phyloP scores from a whole-genome alignment of 1,284 basidiomycete species.

The Cryptococcus jaspeensis region DNA sequence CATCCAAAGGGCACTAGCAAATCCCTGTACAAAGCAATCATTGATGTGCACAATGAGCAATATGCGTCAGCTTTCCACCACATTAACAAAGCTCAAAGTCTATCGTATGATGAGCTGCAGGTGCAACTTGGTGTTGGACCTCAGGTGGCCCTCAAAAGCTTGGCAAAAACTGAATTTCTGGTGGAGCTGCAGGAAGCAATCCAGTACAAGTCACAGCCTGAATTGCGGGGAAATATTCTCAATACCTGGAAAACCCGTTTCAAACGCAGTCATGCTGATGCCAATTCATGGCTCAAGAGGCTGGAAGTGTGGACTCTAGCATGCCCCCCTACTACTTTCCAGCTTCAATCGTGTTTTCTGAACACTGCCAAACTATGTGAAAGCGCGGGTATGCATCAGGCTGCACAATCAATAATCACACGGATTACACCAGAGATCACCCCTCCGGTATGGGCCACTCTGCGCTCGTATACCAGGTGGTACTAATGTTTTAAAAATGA shows the following conservation, averaged over 20 bases:
- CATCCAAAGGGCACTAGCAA: slow-evolving; percentile 45
- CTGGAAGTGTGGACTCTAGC: slow-evolving; percentile 43
- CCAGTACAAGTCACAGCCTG: slow-evolving; percentile 40
- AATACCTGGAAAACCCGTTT: slow-evolving; percentile 31
- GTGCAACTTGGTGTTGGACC: slow-evolving; percentile 30
- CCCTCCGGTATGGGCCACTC: slow-evolving; percentile 26
- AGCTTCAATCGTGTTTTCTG: slow-evolving; percentile 38
- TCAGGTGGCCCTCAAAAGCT: slow-evolving; percentile 34
- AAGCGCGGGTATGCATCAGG: slow-evolving; percentile 32
- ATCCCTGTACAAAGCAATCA: slow-evolving; percentile 47
- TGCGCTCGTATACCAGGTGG: background rate
- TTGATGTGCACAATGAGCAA: slow-evolving; percentile 39
- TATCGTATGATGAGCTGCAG: slow-evolving; percentile 45
- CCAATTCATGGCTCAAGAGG: slow-evolving; percentile 42
- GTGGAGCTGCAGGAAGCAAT: slow-evolving; percentile 47
- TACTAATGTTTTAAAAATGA: slow-evolving; percentile 1
- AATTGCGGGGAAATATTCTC: slow-evolving; percentile 26
- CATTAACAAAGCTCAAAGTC: slow-evolving; percentile 41
- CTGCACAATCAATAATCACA: slow-evolving; percentile 30
- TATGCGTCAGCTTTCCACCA: slow-evolving; percentile 40
- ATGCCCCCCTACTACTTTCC: slow-evolving; percentile 24
- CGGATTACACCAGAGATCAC: slow-evolving; percentile 21
- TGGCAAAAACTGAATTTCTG: slow-evolving; percentile 44
- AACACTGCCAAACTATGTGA: slow-evolving; percentile 44
- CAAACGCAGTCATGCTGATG: slow-evolving; percentile 39